phyloP scores from a whole-genome alignment of 2,329 filamentous ascomycete species.

The Sporothrix dimorphospora region DNA sequence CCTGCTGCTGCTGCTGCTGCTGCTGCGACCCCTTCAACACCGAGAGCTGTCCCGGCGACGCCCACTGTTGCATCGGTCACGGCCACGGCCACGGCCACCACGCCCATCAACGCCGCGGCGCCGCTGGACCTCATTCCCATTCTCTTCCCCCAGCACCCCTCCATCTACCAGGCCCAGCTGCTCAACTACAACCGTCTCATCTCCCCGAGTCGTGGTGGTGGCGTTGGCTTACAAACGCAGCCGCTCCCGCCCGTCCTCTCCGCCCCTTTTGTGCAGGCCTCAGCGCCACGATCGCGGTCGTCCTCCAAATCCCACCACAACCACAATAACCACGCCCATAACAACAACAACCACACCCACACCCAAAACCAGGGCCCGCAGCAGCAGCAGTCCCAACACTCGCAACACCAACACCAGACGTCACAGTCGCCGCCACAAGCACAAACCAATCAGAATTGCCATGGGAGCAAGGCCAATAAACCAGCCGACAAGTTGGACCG shows the following conservation, averaged over 20 bases:
- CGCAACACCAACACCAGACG: conserved; percentile 26
- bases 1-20: conserved; percentile 31
- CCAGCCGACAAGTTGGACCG: conserved; percentile 63
- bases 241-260: conserved; percentile 60
- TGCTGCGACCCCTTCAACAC: conserved; percentile 6
- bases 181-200: conserved; percentile 68
- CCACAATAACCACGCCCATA: conserved; percentile 41
- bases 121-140: conserved; percentile 59
- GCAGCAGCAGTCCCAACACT: conserved; percentile 29
- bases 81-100: conserved; percentile 26
- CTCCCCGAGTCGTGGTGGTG: conserved; percentile 54
- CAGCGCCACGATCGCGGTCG: conserved; percentile 58
- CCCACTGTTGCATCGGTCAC: conserved; percentile 33
- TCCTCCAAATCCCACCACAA: conserved; percentile 63
- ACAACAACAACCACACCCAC: neutral
- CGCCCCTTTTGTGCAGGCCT: conserved; percentile 58
- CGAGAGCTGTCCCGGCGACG: neutral
- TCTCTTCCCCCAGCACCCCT: conserved; percentile 62
- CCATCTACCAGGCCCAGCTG: conserved; percentile 64
- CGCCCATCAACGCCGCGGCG: conserved; percentile 26
- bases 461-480: conserved; percentile 66
- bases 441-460: conserved; percentile 48
- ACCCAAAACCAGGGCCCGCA: conserved; percentile 46
- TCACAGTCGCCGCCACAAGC: conserved; percentile 24
- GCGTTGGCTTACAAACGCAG: conserved; percentile 59